Evolutionary conservation across 352 stramenopile species (phyloP).

Genomic region (Phytophthora europaea): DNA sequence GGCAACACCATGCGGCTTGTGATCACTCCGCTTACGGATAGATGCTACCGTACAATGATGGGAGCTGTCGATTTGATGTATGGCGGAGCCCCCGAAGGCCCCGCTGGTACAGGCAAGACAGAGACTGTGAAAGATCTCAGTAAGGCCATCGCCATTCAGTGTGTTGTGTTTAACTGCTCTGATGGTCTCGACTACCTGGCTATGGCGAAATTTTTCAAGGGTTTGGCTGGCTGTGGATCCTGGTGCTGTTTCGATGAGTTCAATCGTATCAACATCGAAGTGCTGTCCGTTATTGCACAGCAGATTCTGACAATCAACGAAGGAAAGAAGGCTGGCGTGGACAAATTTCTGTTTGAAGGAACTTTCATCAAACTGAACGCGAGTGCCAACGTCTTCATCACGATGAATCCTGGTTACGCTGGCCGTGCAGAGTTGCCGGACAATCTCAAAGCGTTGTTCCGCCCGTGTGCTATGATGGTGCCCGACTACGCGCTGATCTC

Average conservation of each 20-base stretch:
- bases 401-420: conserved; percentile 97
- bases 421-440: conserved; percentile 95
- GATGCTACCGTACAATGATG: conserved; percentile 96
- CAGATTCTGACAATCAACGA: conserved; percentile 96
- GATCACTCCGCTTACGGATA: conserved; percentile 95
- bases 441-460: conserved; percentile 96
- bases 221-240: conserved; percentile 91
- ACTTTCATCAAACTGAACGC: conserved; percentile 94
- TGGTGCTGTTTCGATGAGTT: conserved; percentile 98
- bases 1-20: conserved; percentile 95
- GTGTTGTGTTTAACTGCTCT: conserved; percentile 96
- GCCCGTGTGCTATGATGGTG: conserved; percentile 97
- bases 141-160: conserved; percentile 96
- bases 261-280: conserved; percentile 97
- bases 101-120: conserved; percentile 95
- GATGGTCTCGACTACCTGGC: conserved; percentile 93
- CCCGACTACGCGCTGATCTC: conserved; percentile 96
- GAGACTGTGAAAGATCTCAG: conserved; percentile 96
- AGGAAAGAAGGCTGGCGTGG: conserved; percentile 89
- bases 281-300: conserved; percentile 95
- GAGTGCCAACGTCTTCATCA: conserved; percentile 96
- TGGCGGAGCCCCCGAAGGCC: conserved; percentile 93
- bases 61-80: conserved; percentile 95
- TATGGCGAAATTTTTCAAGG: conserved; percentile 98
- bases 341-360: conserved; percentile 95